phyloP scores from a whole-genome alignment of 345 rosid genomes.

The Arabidopsis arenosa region DNA sequence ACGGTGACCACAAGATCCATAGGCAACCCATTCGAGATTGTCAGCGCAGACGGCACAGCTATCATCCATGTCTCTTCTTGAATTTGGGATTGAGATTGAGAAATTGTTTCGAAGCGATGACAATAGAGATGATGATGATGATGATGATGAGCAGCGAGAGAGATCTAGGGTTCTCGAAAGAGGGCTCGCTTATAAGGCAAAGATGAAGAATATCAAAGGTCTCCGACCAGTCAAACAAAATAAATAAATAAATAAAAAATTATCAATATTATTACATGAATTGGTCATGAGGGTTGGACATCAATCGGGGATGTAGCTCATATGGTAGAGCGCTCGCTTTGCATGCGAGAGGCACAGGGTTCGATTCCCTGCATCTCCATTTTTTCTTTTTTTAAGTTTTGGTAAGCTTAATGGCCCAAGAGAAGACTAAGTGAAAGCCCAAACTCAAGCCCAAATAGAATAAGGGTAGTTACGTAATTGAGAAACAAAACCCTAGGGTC shows the following conservation, averaged over 20 bases:
- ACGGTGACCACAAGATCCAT: conserved; percentile 91
- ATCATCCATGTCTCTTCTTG: conserved; percentile 68
- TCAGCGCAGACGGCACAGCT: conserved; percentile 96
- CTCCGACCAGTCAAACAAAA: conserved; percentile 25
- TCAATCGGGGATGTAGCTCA: conserved; percentile 42
- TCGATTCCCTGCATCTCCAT: conserved; percentile 47
- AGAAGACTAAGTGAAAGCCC: background rate
- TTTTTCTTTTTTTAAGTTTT: rapidly evolving
- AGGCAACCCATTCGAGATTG: conserved; percentile 88
- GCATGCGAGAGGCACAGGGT: conserved; percentile 86
- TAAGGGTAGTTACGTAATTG: conserved; percentile 28
- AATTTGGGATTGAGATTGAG: conserved; percentile 18
- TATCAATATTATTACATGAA: background rate
- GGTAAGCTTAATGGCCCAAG: background rate
- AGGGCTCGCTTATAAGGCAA: conserved; percentile 16
- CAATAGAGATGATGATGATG: background rate
- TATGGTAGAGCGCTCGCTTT: conserved; percentile 93
- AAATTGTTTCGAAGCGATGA: background rate
- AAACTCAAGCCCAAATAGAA: background rate
- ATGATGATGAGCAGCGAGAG: conserved; percentile 32
- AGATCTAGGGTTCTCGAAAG: conserved; percentile 45
- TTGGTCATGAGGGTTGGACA: no score
- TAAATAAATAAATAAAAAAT: background rate
- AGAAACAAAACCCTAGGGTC: conserved; percentile 30
- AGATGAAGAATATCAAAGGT: conserved; percentile 27